Percentiles rank a stretch among this genome's conserved stretches.
Conservation (phyloP, 768 basidiomycete genomes). For the Filobasidium floriforme region DNA sequence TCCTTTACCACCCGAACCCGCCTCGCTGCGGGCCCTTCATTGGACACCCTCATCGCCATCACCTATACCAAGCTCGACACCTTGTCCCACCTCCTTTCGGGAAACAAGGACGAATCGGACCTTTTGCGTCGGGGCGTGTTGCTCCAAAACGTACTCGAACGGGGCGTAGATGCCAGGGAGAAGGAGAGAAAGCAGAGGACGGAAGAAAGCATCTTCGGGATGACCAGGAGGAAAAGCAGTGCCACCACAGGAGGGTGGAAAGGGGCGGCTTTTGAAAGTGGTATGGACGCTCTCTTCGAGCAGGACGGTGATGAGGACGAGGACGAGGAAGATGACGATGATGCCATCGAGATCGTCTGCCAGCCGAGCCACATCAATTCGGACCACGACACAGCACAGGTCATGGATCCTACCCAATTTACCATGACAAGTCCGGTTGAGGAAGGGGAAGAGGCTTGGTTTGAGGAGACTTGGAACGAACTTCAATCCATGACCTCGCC, state of each 20-base stretch:
- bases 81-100: not conserved
- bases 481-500: not conserved
- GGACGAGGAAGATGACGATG: not conserved
- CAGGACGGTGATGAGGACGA: not conserved
- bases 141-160: not conserved
- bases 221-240: not conserved
- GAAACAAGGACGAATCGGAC: not conserved
- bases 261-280: not conserved
- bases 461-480: constrained; percentile 8
- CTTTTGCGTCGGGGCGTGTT: not conserved
- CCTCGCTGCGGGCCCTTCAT: not conserved
- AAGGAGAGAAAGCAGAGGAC: constrained; percentile 1
- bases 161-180: not conserved
- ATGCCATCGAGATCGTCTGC: not conserved
- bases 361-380: not conserved
- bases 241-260: not conserved
- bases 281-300: constrained; percentile 2
- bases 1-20: too few relatives aligned
- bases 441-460: constrained; percentile 8
- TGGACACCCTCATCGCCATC: not conserved
- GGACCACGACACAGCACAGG: not conserved
- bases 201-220: not conserved
- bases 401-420: not conserved
- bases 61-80: not conserved
- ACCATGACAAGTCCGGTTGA: not conserved